Base-by-base conservation (phyloP, 1,284 basidiomycete species). In the Meira miltonrushii region DNA sequence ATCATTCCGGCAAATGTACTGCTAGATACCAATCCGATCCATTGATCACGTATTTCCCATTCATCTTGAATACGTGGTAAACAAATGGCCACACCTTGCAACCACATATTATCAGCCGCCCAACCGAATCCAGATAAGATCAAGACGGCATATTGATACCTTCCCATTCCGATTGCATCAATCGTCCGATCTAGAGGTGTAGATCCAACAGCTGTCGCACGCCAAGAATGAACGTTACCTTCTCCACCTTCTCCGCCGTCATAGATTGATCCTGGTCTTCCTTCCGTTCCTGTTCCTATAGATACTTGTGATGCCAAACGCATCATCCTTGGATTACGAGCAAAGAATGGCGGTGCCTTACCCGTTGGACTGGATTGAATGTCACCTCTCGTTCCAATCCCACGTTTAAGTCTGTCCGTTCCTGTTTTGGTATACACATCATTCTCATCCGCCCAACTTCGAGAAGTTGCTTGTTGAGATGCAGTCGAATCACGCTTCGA, bases 1-100 rank as follows among this genome's bases (percentile, higher is more conserved):
- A 95, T 95, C 94, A 97, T 97, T 43, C 94, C 90, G 7, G 85
- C 86, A 78, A 92, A 90, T 83, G 90, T 88, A 8, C 86, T 85
- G 2, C 88, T 87, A 0, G 87, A 90, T 1, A 91, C 79, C 1
- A 83, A 77, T 39, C 90, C 90, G 58, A 92, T 88, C 68, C 84
- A 85, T 54, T 80, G 82, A 78, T 92, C 88, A 25, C 85, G 83
- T 12, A 92, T 86, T 6, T 25, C 38, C 19, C 62, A 74, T 55
- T 57, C 89, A 60, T 86, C 85, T 75, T 95, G 92, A 9, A 97
- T 88, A 57, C 93, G 84, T 11, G 94, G 94, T 11, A 98, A 83
- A 50, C 94, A 89, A 49, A 97, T 91, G 41, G 92, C 90, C 37
- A 89, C 80, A 39, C 66, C 73, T 54, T 78, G 76, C 39, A 75